Conservation (phyloP, 2,329 filamentous ascomycete species). For the Hypoxylon sp. region DNA sequence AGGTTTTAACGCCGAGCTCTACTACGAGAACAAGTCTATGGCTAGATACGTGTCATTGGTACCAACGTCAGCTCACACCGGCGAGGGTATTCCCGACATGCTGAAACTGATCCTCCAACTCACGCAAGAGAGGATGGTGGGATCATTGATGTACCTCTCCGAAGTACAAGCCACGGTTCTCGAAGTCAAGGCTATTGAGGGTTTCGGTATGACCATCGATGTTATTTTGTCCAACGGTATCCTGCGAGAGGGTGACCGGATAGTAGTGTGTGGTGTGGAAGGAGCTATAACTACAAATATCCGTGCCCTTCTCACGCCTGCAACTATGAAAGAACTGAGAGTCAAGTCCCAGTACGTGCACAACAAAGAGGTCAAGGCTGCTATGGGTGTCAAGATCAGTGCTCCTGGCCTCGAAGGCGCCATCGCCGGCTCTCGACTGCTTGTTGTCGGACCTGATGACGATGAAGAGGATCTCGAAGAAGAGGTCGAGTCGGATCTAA, state of each 20-base stretch:
- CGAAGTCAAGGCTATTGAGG: conserved; percentile 98
- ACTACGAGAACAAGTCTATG: conserved; percentile 98
- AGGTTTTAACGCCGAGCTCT: conserved; percentile 96
- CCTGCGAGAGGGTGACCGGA: conserved; percentile 89
- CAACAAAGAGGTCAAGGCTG: conserved; percentile 99
- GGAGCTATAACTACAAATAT: conserved; percentile 96
- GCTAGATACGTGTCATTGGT: conserved; percentile 93
- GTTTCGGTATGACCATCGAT: conserved; percentile 98
- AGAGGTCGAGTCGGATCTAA: conserved; percentile 94
- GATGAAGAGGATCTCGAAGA: conserved; percentile 97
- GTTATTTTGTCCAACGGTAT: conserved; percentile 97
- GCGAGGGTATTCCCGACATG: conserved; percentile 98
- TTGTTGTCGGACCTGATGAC: conserved; percentile 93
- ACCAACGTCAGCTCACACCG: conserved; percentile 97
- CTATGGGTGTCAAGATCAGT: conserved; percentile 97
- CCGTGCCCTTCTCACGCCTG: conserved; percentile 90
- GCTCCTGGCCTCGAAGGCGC: conserved; percentile 94
- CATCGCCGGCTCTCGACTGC: conserved; percentile 92
- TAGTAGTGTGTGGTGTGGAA: conserved; percentile 96
- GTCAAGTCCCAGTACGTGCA: conserved; percentile 97
- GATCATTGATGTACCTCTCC: conserved; percentile 95
- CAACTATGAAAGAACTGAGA: conserved; percentile 90
- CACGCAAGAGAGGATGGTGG: conserved; percentile 97
- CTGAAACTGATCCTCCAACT: conserved; percentile 91
- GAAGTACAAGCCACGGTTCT: conserved; percentile 98